phyloP scores from a whole-genome alignment of 768 basidiomycete species.

The Omphalotus guepiniiformis region DNA sequence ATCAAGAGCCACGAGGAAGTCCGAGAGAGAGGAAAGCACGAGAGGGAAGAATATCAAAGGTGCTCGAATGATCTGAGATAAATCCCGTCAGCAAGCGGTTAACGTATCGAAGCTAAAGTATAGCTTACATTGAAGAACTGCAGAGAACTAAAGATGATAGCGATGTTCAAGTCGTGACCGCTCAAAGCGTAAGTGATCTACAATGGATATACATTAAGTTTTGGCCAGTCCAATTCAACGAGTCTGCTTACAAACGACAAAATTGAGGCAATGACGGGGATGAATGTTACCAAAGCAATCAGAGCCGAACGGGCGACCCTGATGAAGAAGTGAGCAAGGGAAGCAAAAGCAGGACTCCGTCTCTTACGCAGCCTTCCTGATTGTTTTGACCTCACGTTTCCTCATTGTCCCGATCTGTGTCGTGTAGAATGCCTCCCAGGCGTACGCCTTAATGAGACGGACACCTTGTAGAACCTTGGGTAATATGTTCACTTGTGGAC shows the following conservation, averaged over 20 bases:
- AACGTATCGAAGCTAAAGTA: neutral
- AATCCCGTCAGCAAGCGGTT: no score
- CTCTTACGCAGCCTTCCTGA: slow-evolving; percentile 21
- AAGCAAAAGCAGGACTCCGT: neutral
- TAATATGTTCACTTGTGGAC: neutral
- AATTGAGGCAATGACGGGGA: slow-evolving; percentile 36
- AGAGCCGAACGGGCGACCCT: slow-evolving; percentile 21
- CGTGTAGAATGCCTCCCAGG: slow-evolving; percentile 52
- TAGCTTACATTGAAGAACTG: slow-evolving; percentile 17
- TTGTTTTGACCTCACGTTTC: slow-evolving; percentile 33
- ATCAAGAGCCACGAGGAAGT: slow-evolving; percentile 29
- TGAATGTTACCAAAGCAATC: slow-evolving; percentile 26
- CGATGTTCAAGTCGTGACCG: slow-evolving; percentile 33
- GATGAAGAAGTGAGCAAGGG: neutral
- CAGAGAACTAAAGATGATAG: slow-evolving; percentile 31
- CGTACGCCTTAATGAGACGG: slow-evolving; percentile 60
- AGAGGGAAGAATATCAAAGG: slow-evolving; percentile 37
- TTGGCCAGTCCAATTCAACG: neutral
- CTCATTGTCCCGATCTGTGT: slow-evolving; percentile 37
- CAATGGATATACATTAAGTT: no score
- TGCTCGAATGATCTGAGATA: slow-evolving; percentile 35
- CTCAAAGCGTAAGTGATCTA: slow-evolving; percentile 36
- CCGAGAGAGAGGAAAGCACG: slow-evolving; percentile 28
- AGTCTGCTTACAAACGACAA: slow-evolving; percentile 36
- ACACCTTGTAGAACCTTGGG: slow-evolving; percentile 58